phyloP scores from a whole-genome alignment of 2,329 filamentous ascomycete species.

The Pseudofabraea citricarpa region DNA sequence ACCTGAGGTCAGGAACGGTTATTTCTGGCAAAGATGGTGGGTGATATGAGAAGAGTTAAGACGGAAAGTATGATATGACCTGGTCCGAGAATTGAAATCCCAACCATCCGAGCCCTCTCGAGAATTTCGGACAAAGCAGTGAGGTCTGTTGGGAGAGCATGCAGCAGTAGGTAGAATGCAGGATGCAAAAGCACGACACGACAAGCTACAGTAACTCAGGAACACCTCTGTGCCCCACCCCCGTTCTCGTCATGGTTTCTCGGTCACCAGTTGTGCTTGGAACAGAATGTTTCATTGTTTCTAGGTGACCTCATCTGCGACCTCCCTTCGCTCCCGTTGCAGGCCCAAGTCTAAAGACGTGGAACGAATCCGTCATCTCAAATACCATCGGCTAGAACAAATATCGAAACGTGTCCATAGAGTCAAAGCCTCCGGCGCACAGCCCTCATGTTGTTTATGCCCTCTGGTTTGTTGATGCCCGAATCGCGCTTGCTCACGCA shows the following conservation, averaged over 20 bases:
- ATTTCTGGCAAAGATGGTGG: no score
- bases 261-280: background rate
- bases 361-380: background rate
- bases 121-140: no score
- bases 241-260: background rate
- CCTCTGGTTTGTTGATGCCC: background rate
- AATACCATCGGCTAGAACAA: background rate
- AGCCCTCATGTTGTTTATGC: conserved; percentile 1
- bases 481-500: background rate
- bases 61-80: no score
- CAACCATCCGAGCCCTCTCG: no score
- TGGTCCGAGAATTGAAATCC: no score
- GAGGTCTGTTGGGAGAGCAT: no score
- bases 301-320: background rate
- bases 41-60: no score
- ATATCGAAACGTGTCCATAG: background rate
- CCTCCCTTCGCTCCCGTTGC: background rate
- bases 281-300: conserved; percentile 1
- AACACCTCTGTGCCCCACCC: background rate
- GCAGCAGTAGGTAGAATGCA: no score
- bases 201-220: no score
- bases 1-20: no score
- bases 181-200: no score
- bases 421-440: no score
- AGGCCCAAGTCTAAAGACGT: background rate